These are phyloP conservation scores for Ajuga reptans DNA, from an alignment of 305 asterid genomes.

Conservation along the genomic window DNA sequence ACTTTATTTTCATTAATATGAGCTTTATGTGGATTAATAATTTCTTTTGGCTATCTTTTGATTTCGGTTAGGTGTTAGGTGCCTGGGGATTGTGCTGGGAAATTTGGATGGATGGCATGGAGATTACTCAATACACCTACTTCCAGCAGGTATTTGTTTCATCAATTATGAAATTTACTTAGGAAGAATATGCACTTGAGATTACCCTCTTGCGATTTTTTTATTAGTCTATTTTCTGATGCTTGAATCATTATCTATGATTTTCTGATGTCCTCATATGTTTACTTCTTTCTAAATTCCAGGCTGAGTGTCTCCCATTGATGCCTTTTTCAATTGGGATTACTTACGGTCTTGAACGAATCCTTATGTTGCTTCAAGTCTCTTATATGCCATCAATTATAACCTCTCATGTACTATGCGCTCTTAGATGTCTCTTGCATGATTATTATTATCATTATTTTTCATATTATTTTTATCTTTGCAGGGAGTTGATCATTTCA, in stretches of 20 bases:
- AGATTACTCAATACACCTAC: constrained; percentile 96
- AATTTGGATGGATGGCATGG: constrained; percentile 99
- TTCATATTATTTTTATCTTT: constrained; percentile 18
- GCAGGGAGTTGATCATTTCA: constrained; percentile 98
- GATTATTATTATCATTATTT: background rate
- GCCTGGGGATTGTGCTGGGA: constrained; percentile 99
- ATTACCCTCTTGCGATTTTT: background rate
- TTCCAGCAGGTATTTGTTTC: constrained; percentile 99
- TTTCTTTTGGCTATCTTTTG: constrained; percentile 13
- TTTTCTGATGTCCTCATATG: constrained; percentile 2
- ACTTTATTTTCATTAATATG: background rate
- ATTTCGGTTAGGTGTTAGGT: constrained; percentile 74
- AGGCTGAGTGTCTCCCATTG: constrained; percentile 93
- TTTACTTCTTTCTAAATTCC: constrained; percentile 17
- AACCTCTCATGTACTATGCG: constrained; percentile 19
- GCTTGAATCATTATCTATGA: constrained; percentile 8
- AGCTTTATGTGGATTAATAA: constrained; percentile 11
- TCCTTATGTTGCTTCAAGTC: constrained; percentile 97
- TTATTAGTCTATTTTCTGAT: background rate
- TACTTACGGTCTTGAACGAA: constrained; percentile 94
- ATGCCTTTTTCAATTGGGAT: constrained; percentile 89
- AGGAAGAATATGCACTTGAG: too few relatives aligned
- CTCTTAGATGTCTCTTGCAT: constrained; percentile 21
- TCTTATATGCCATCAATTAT: constrained; percentile 19
- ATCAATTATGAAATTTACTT: too few relatives aligned